Evolutionary conservation across 1,284 basidiomycete genomes (phyloP), one percentile per base, ranked within the genome.

Genomic region (Sutorius eximius): DNA sequence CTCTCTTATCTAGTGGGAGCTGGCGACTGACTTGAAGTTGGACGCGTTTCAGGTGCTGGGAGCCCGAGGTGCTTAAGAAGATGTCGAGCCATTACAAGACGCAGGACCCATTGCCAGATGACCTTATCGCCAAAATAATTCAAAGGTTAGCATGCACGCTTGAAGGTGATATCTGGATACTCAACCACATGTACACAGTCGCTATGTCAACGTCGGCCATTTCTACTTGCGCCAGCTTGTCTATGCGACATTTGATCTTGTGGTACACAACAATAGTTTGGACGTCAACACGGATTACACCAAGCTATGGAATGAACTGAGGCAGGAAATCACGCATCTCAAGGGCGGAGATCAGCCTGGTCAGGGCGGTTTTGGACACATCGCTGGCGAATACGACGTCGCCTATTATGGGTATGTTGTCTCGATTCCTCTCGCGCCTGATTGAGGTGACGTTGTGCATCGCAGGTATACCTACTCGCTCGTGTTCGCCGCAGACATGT

Each of bases 211-310:
- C 58, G 80, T 90, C 43, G 90, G 89, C 2, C 71, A 91, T 24
- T 88, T 83, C 73, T 89, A 89, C 70, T 78, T 92, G 18, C 83
- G 89, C 24, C 61, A 93, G 66, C 73, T 91, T 8, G 90, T 88
- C 78, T 90, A 88, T 61, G 89, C 86, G 57, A 85, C 82, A 59
- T 91, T 85, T 61, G 89, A 91, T 45, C 51, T 90, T 63, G 82
- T 84, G 61, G 83, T 91, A 5, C 89, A 91, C 68, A 85, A 84
- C 62, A 77, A 86, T 73, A 80, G 85, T 81, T 40, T 49, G 72
- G 51, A 59, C 33, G 49, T 32, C 8, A 42, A 40, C 15, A 32
- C 78, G 9, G 86, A 92, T 62, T 86, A 86, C 65, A 91, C 87
- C 27, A 70, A 75, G 51, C 71, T 91, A 5, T 92, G 89, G 88